A percentile compares a stretch with the other conserved stretches of the same genome.
phyloP scores from a whole-genome alignment of 1,284 basidiomycete species.

The Marasmius oreades region DNA sequence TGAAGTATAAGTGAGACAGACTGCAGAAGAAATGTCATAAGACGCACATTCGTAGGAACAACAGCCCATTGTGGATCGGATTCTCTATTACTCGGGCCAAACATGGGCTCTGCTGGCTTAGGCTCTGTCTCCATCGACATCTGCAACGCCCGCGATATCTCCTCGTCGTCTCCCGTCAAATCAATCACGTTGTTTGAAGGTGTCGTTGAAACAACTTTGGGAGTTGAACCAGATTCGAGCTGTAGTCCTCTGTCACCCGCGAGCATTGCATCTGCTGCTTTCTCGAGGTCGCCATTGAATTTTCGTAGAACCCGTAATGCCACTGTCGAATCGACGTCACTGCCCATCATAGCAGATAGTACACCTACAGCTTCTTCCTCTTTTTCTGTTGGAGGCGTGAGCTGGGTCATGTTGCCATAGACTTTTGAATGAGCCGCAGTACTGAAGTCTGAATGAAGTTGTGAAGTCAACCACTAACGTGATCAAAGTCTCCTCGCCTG shows the following conservation, averaged over 20 bases:
- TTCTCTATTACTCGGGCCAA: conserved; percentile 56
- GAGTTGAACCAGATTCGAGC: conserved; percentile 19
- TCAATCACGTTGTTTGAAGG: conserved; percentile 45
- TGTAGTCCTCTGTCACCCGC: conserved; percentile 42
- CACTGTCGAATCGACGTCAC: conserved; percentile 16
- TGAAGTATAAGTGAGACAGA: background rate
- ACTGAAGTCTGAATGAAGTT: no score
- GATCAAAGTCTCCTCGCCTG: no score
- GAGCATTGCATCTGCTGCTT: conserved; percentile 57
- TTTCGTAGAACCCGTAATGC: conserved; percentile 53
- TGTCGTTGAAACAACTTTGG: conserved; percentile 30
- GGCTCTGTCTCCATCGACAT: conserved; percentile 43
- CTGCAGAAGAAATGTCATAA: conserved; percentile 2
- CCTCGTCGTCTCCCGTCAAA: conserved; percentile 51
- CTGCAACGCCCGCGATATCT: conserved; percentile 48
- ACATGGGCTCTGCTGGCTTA: conserved; percentile 27
- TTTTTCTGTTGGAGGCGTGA: background rate
- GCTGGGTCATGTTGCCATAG: background rate
- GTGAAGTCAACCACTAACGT: no score
- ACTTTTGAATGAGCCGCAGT: no score
- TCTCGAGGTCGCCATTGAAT: conserved; percentile 55
- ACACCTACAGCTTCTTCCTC: background rate
- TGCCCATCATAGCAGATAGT: conserved; percentile 1
- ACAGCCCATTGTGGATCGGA: conserved; percentile 66
- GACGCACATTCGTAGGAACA: conserved; percentile 58